Conservation (phyloP, 2,329 filamentous ascomycete species). For the Claviceps sp. region DNA sequence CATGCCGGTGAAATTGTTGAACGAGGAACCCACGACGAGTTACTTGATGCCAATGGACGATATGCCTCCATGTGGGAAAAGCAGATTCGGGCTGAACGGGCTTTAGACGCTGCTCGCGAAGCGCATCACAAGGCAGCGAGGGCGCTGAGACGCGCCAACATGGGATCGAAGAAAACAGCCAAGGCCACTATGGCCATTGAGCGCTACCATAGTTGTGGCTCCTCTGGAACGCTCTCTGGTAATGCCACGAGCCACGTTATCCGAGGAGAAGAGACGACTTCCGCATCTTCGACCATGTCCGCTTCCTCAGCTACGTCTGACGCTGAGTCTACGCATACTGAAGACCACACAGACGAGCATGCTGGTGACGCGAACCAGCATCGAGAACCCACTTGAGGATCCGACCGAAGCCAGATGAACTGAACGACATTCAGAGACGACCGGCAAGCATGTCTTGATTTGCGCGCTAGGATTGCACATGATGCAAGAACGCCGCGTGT, state of each 20-base stretch:
- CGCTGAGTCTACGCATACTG: slow-evolving; percentile 22
- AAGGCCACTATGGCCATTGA: slow-evolving; percentile 33
- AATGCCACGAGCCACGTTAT: slow-evolving; percentile 20
- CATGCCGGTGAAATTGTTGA: slow-evolving; percentile 66
- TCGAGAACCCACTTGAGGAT: neutral
- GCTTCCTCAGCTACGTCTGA: slow-evolving; percentile 22
- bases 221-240: slow-evolving; percentile 27
- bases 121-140: slow-evolving; percentile 22
- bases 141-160: slow-evolving; percentile 35
- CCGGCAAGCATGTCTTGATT: no score
- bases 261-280: slow-evolving; percentile 18
- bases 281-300: slow-evolving; percentile 13
- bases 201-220: slow-evolving; percentile 32
- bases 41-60: slow-evolving; percentile 55
- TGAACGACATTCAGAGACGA: no score
- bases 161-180: slow-evolving; percentile 22
- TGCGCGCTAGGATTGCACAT: no score
- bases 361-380: neutral
- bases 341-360: slow-evolving; percentile 2
- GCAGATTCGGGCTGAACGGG: slow-evolving; percentile 66
- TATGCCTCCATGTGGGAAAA: slow-evolving; percentile 85
- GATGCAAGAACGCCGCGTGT: no score
- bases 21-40: slow-evolving; percentile 63
- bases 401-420: no score
- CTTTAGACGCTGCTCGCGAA: slow-evolving; percentile 26